phyloP scores from a whole-genome alignment of 371 early-diverging fungal genomes.

The Fennellomyces sp. region DNA sequence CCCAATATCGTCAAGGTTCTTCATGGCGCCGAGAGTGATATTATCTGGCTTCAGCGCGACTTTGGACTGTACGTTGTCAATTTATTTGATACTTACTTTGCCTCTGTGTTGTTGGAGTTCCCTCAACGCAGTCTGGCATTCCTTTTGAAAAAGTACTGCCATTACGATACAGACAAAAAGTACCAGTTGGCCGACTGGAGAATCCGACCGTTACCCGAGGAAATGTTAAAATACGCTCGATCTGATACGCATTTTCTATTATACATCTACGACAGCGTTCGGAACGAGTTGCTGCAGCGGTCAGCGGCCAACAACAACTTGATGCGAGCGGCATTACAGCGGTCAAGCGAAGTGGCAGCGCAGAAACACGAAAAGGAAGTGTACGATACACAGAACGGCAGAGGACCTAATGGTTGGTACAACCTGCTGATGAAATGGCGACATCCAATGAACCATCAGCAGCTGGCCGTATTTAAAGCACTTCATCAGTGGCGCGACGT shows the following conservation, averaged over 20 bases:
- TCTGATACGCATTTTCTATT: slow-evolving; percentile 95
- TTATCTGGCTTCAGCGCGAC: slow-evolving; percentile 97
- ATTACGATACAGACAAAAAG: slow-evolving; percentile 87
- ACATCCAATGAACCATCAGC: slow-evolving; percentile 59
- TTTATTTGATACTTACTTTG: slow-evolving; percentile 96
- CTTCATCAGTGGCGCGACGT: slow-evolving; percentile 93
- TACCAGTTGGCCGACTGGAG: slow-evolving; percentile 99
- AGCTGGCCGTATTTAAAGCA: slow-evolving; percentile 81
- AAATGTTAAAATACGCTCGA: slow-evolving; percentile 94
- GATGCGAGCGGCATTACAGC: slow-evolving; percentile 65
- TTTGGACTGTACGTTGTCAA: slow-evolving; percentile 96
- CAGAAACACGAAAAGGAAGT: slow-evolving; percentile 74
- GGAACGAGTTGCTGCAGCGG: slow-evolving; percentile 73
- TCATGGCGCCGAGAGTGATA: slow-evolving; percentile 96
- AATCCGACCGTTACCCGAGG: slow-evolving; percentile 88
- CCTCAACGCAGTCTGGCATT: slow-evolving; percentile 82
- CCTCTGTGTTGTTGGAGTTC: slow-evolving; percentile 78
- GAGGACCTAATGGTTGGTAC: slow-evolving; percentile 81
- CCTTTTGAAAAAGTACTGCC: slow-evolving; percentile 78
- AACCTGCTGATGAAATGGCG: slow-evolving; percentile 66
- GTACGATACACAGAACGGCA: slow-evolving; percentile 79
- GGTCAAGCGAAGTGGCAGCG: slow-evolving; percentile 73
- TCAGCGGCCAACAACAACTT: slow-evolving; percentile 66
- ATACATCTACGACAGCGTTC: slow-evolving; percentile 91
- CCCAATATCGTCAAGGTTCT: slow-evolving; percentile 88